Base-by-base conservation (phyloP, 495 filamentous ascomycete species). In the Alectoria sarmentosa region DNA sequence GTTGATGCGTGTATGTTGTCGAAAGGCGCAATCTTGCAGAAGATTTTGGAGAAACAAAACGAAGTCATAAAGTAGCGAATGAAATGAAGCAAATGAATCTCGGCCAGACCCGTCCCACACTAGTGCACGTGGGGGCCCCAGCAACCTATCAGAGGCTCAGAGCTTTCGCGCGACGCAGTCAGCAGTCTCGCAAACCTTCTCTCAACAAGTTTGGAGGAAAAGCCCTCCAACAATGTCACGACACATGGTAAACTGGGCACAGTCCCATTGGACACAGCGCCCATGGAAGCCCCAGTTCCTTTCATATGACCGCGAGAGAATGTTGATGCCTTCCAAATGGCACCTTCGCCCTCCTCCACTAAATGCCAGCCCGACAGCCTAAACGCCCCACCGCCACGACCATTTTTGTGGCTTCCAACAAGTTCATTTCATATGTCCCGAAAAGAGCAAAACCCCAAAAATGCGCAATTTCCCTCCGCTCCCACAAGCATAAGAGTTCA, bases 381-480 rank as follows among this genome's bases (percentile, higher is more conserved):
- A 55, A 49, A 21, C 17, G 52, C 52, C 4, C 52, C 30, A 56
- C 42, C 8, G 23, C 49, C 52, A 41, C 49, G n/a, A n/a, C n/a
- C n/a, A n/a, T n/a, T n/a, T n/a, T 63, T 57, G 4, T 36, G 48
- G 61, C 60, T 17, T 8, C 34, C n/a, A 0, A 3, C n/a, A 0
- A 3, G 34, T 23, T 49, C 61, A 62, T 62, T 62, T 55, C 61
- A 14, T 7, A 54, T 13, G 46, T 39, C 48, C 55, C 38, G 19
- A 61, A 28, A n/a, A 44, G 52, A 55, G 15, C 52, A 55, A n/a
- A n/a, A n/a, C n/a, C 28, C 30, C 52, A 57, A 44, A 56, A n/a
- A 57, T 63, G 61, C 15, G 61, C 38, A 56, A 44, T 56, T 34
- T 36, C 21, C 60, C n/a, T 26, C 34, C 49, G 38, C 37, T 63